These are phyloP conservation scores for Monosporascus ibericus DNA, from an alignment of 2,329 filamentous ascomycete genomes.

Conservation along the genomic window DNA sequence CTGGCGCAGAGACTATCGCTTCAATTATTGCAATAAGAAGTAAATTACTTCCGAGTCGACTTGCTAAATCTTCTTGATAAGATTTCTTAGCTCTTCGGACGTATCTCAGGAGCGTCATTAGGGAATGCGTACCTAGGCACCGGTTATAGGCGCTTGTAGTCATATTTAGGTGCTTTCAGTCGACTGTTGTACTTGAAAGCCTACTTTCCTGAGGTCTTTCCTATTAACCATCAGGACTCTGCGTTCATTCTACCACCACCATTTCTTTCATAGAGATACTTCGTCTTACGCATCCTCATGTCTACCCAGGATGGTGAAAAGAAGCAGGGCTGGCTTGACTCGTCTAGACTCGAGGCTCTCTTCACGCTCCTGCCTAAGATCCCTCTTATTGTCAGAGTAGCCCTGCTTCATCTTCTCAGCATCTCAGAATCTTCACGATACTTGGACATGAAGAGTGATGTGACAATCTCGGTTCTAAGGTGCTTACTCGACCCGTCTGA, in stretches of 20 bases:
- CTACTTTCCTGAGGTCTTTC: not conserved
- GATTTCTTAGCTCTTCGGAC: too few species aligned
- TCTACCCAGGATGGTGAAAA: constrained; percentile 3
- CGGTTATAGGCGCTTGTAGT: too few species aligned
- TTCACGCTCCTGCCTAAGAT: constrained; percentile 45
- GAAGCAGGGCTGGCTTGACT: constrained; percentile 8
- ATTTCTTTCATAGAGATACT: not conserved
- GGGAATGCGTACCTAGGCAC: too few species aligned
- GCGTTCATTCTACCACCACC: not conserved
- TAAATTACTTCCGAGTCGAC: too few species aligned
- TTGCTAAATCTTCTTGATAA: too few species aligned
- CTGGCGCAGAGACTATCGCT: too few species aligned
- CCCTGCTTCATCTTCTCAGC: constrained; percentile 57
- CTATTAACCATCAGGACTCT: not conserved
- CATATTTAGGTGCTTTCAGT: too few species aligned
- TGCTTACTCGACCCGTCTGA: constrained; percentile 47
- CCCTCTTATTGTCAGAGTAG: constrained; percentile 56
- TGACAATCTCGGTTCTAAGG: constrained; percentile 68
- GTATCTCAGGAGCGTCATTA: too few species aligned
- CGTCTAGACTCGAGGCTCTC: constrained; percentile 13
- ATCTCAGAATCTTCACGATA: constrained; percentile 67
- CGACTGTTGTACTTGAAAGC: too few species aligned
- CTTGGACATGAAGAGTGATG: constrained; percentile 69
- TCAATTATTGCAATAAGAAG: too few species aligned
- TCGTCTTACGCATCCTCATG: constrained; percentile 3